Conservation (phyloP, 2,329 filamentous ascomycete genomes). For the Trichophyton simii region DNA sequence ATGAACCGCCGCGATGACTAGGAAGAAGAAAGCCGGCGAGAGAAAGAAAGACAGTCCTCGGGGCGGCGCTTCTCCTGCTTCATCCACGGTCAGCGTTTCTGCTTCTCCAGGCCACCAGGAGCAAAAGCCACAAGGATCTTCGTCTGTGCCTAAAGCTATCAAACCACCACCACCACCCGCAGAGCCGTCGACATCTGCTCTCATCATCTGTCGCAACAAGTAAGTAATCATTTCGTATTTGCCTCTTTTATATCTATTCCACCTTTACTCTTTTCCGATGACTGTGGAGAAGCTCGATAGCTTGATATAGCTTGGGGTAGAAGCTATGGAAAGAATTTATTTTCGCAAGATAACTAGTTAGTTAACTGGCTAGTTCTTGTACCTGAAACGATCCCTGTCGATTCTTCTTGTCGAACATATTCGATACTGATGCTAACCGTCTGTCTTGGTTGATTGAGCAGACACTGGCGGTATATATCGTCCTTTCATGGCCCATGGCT, state of each 20-base stretch:
- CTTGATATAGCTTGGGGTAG: not conserved
- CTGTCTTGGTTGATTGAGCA: slow-evolving; percentile 23
- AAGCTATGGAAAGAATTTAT: not conserved
- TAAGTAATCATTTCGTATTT: slow-evolving; percentile 23
- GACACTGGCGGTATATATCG: slow-evolving; percentile 76
- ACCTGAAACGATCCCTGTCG: not conserved
- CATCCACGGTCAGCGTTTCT: not conserved
- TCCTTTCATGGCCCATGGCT: slow-evolving; percentile 76
- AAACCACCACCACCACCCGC: not conserved
- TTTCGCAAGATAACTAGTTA: not conserved
- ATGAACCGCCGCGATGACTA: slow-evolving; percentile 10
- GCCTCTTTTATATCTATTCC: not conserved
- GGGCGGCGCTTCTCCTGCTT: not conserved
- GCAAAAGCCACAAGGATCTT: slow-evolving; percentile 7
- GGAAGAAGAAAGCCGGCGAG: slow-evolving; percentile 13
- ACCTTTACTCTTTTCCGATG: not conserved
- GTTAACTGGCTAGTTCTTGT: not conserved
- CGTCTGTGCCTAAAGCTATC: slow-evolving; percentile 5
- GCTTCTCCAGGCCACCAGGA: not conserved
- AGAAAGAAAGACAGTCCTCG: not conserved
- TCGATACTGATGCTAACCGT: not conserved
- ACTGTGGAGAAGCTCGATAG: not conserved
- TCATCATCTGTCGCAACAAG: slow-evolving; percentile 58
- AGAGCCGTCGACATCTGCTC: slow-evolving; percentile 34
- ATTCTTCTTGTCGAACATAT: not conserved